Evolutionary conservation across 257 asterid species (phyloP).

Genomic region (Ophiorrhiza pumila): DNA sequence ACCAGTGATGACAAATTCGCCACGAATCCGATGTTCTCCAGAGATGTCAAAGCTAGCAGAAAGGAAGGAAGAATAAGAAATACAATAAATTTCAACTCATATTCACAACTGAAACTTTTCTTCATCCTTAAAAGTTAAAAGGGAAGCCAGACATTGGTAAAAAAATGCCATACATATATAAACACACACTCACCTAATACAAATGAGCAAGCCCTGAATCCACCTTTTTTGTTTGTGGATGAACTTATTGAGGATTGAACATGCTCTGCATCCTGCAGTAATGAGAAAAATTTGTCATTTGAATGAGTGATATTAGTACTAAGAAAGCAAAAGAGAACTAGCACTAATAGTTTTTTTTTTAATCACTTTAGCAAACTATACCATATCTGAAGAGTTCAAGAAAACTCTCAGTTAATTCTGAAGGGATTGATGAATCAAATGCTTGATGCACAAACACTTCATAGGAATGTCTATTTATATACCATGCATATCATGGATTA

Average conservation of each 20-base stretch:
- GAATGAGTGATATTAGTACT: not conserved
- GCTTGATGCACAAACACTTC: not conserved
- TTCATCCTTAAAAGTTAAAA: not conserved
- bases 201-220: conserved; percentile 10
- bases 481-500: not conserved
- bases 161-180: not conserved
- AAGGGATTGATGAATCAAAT: not conserved
- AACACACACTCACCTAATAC: conserved; percentile 7
- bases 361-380: no score
- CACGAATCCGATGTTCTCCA: conserved; percentile 45
- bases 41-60: conserved; percentile 29
- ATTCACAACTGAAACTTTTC: no score
- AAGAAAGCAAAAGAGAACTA: not conserved
- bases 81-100: no score
- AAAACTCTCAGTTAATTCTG: not conserved
- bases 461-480: not conserved
- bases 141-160: no score
- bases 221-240: conserved; percentile 7
- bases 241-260: not conserved
- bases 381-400: not conserved
- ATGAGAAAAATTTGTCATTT: not conserved
- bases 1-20: conserved; percentile 46
- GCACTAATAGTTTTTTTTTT: no score
- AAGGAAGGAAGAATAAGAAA: not conserved
- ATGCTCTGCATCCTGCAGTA: conserved; percentile 2